Evolutionary conservation across 2,329 filamentous ascomycete genomes (phyloP).

Genomic region (Paraphoma sp.): DNA sequence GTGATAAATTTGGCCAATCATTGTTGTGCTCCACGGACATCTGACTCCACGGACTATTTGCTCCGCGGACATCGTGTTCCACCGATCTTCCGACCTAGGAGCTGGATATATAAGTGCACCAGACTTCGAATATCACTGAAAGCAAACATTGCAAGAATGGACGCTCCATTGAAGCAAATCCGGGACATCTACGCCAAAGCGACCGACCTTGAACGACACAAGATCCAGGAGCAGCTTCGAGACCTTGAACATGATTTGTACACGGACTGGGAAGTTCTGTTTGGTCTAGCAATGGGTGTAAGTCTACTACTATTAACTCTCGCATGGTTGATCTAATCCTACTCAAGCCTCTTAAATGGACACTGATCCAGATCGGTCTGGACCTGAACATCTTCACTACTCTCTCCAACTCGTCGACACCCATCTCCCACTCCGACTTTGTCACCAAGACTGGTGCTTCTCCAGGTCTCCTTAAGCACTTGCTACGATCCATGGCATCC

Average conservation of each 20-base stretch:
- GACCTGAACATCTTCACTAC: conserved; percentile 27
- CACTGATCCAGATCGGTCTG: conserved; percentile 28
- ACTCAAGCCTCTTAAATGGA: conserved; percentile 22
- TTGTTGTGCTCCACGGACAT: neutral
- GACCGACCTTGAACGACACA: conserved; percentile 21
- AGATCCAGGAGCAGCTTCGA: conserved; percentile 32
- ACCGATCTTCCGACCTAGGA: neutral
- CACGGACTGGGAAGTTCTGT: conserved; percentile 30
- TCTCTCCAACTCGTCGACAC: conserved; percentile 12
- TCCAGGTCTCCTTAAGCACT: conserved; percentile 35
- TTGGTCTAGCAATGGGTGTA: conserved; percentile 22
- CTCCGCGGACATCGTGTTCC: neutral
- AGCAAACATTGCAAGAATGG: conserved; percentile 19
- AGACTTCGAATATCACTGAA: neutral
- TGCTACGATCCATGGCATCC: conserved; percentile 43
- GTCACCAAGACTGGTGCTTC: conserved; percentile 29
- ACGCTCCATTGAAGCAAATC: conserved; percentile 26
- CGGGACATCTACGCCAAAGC: conserved; percentile 24
- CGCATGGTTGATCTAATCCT: neutral
- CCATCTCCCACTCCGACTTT: conserved; percentile 22
- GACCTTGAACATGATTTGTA: conserved; percentile 34
- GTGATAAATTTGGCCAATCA: too few relatives aligned
- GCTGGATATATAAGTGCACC: neutral
- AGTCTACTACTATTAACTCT: neutral
- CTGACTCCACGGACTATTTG: neutral